A percentile compares a stretch with the other conserved stretches of the same genome.
These are phyloP conservation scores for Wickerhamiella dianesei DNA, from an alignment of 805 yeast species.

Conservation along the genomic window DNA sequence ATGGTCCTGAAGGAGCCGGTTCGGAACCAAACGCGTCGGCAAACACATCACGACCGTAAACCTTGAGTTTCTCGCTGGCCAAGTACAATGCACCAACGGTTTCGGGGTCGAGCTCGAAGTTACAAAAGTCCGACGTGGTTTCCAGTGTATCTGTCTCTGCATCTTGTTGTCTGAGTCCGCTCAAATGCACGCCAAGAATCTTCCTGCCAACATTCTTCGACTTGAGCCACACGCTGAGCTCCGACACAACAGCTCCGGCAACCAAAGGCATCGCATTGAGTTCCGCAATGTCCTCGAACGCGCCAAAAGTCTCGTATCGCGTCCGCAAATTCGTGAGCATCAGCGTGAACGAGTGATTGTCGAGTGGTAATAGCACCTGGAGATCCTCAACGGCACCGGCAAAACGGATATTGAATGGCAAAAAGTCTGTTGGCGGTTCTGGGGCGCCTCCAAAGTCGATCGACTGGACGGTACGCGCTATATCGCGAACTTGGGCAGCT, in stretches of 20 bases:
- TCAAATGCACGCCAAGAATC: constrained; percentile 9
- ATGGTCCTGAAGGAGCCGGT: background rate
- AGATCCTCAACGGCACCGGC: background rate
- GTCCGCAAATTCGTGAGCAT: constrained; percentile 3
- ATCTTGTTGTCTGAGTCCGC: constrained; percentile 3
- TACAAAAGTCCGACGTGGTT: constrained; percentile 12
- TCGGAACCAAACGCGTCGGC: background rate
- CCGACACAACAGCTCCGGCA: constrained; percentile 4
- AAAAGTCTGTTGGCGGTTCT: background rate
- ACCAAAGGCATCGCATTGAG: background rate
- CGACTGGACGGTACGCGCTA: constrained; percentile 1
- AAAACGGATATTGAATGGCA: background rate
- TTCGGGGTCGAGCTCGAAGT: constrained; percentile 15
- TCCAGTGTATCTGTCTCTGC: constrained; percentile 6
- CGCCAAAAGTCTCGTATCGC: constrained; percentile 6
- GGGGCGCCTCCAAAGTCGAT: background rate
- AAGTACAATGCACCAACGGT: constrained; percentile 12
- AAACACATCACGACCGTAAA: constrained; percentile 1
- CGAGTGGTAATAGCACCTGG: constrained; percentile 11
- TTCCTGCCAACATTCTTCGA: constrained; percentile 5
- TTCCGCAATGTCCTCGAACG: constrained; percentile 1
- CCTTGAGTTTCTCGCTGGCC: constrained; percentile 10
- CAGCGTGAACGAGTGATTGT: constrained; percentile 11
- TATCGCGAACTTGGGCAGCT: constrained; percentile 8
- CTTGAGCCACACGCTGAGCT: constrained; percentile 6